Conservation (phyloP, 805 yeast genomes). For the Wickerhamomyces subpelliculosus region DNA sequence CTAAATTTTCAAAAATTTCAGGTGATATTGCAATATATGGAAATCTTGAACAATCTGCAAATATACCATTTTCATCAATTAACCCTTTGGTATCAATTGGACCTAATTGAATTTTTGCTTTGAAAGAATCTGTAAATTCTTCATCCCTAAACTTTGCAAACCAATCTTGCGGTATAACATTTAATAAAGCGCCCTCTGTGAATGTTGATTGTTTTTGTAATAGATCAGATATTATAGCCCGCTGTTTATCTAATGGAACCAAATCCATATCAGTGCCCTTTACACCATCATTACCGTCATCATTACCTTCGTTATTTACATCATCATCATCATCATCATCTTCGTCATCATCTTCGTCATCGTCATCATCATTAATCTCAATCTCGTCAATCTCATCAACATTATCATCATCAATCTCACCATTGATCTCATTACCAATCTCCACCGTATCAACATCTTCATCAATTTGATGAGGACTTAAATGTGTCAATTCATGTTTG, state of each 20-base stretch:
- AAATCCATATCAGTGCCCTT: no score
- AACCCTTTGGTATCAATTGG: constrained; percentile 40
- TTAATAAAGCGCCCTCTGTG: constrained; percentile 10
- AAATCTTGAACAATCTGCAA: constrained; percentile 25
- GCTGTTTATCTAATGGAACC: constrained; percentile 12
- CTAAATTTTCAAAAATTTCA: constrained; percentile 36
- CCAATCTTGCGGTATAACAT: constrained; percentile 14
- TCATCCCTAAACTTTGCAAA: constrained; percentile 5
- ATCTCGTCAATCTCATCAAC: neutral
- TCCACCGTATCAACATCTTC: neutral
- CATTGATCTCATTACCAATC: neutral
- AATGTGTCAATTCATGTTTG: neutral
- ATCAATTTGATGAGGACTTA: neutral
- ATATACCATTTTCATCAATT: constrained; percentile 37
- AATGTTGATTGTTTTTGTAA: constrained; percentile 2
- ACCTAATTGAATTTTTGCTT: constrained; percentile 8
- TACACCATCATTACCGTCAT: no score
- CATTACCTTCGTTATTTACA: neutral
- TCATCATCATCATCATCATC: neutral
- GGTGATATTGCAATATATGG: constrained; percentile 35
- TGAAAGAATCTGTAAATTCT: constrained; percentile 4
- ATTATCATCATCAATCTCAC: neutral
- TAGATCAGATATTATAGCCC: constrained; percentile 6
- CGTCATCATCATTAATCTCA: neutral
- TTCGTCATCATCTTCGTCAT: neutral